Percentiles rank a stretch among this genome's conserved stretches.
These are phyloP conservation scores for Camellia japonica DNA, from an alignment of 148 eudicot species.

Conservation along the genomic window DNA sequence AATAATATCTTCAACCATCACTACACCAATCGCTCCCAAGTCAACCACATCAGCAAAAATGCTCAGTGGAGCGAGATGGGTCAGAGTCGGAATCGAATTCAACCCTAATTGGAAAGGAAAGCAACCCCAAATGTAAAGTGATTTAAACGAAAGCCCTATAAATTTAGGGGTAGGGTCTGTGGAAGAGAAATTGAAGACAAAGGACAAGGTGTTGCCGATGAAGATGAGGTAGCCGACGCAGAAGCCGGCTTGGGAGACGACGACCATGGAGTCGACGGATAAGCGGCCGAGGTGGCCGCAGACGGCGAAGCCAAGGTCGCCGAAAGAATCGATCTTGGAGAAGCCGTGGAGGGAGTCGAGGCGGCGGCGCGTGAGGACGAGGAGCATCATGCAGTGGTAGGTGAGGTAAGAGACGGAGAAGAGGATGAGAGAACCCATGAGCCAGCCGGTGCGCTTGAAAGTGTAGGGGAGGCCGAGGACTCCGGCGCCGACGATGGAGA, in stretches of 20 bases:
- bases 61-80: constrained; percentile 71
- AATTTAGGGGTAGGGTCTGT: not conserved
- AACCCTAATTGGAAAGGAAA: constrained; percentile 69
- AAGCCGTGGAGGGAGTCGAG: constrained; percentile 37
- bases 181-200: constrained; percentile 30
- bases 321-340: constrained; percentile 53
- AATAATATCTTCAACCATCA: constrained; percentile 42
- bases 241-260: constrained; percentile 65
- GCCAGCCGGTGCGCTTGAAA: constrained; percentile 54
- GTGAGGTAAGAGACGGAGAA: constrained; percentile 40
- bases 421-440: constrained; percentile 43
- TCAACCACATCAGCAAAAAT: constrained; percentile 67
- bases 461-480: constrained; percentile 70
- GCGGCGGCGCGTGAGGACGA: constrained; percentile 44
- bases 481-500: constrained; percentile 62
- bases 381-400: constrained; percentile 53
- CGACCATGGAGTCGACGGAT: constrained; percentile 58
- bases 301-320: constrained; percentile 58
- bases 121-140: constrained; percentile 54
- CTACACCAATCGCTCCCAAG: constrained; percentile 65
- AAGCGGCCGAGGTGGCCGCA: constrained; percentile 51
- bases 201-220: constrained; percentile 48
- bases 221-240: constrained; percentile 65
- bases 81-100: constrained; percentile 60
- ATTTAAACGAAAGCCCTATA: constrained; percentile 39